Conservation (phyloP, 2,329 filamentous ascomycete species). For the Aspergillus niger region DNA sequence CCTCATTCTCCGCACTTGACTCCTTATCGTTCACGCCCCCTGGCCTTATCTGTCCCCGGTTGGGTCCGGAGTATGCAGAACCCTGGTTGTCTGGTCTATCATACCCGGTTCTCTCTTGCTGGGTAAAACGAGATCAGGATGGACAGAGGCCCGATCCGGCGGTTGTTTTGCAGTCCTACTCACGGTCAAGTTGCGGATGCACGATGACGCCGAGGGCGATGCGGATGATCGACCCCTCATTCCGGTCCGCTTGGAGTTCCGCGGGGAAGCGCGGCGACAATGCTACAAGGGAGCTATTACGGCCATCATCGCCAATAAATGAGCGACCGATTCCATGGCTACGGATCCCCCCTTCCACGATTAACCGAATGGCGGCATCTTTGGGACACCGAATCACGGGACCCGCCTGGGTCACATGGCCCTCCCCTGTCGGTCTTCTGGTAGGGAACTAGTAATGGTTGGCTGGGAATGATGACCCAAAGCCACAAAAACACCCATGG, state of each 20-base stretch:
- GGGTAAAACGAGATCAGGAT: not conserved
- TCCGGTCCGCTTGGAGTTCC: not conserved
- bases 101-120: not conserved
- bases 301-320: not conserved
- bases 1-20: conserved; percentile 33
- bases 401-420: not conserved
- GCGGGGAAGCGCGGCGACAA: not conserved
- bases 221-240: conserved; percentile 11
- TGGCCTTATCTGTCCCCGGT: conserved; percentile 1
- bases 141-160: not conserved
- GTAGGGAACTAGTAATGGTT: no score
- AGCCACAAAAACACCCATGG: not conserved
- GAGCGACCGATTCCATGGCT: not conserved
- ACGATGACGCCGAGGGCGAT: conserved; percentile 4
- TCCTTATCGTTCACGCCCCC: conserved; percentile 18
- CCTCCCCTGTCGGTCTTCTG: not conserved
- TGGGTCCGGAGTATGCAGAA: not conserved
- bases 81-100: not conserved
- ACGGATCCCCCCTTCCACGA: not conserved
- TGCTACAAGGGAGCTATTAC: not conserved
- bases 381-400: not conserved
- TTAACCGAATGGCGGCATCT: not conserved
- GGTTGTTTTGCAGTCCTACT: not conserved
- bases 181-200: not conserved
- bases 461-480: no score